A percentile compares a stretch with the other conserved stretches of the same genome.
phyloP scores from a whole-genome alignment of 805 yeast species.

The Wickerhamomyces queroliae region DNA sequence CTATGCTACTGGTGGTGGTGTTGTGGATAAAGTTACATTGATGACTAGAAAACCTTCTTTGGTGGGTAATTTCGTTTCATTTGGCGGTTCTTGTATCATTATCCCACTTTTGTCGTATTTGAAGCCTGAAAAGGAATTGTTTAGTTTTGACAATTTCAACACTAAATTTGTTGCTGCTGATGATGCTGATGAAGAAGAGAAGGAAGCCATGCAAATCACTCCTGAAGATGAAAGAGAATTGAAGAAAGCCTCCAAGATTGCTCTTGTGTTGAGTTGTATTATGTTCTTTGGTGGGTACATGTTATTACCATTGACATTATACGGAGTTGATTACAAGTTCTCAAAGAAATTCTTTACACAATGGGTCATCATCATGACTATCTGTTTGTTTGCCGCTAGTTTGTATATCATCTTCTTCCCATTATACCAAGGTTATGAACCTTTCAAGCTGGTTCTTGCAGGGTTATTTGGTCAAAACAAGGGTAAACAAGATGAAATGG shows the following conservation, averaged over 20 bases:
- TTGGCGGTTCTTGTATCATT: slow-evolving; percentile 25
- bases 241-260: not conserved
- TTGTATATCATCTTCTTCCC: slow-evolving; percentile 61
- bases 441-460: too few species aligned
- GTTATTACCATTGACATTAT: slow-evolving; percentile 92
- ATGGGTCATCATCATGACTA: slow-evolving; percentile 72
- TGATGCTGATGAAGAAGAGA: too few species aligned
- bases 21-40: slow-evolving; percentile 13
- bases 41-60: slow-evolving; percentile 12
- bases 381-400: slow-evolving; percentile 68
- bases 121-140: slow-evolving; percentile 20
- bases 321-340: slow-evolving; percentile 67
- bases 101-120: slow-evolving; percentile 23
- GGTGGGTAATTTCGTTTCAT: slow-evolving; percentile 17
- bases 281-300: slow-evolving; percentile 52
- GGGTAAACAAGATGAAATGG: too few species aligned
- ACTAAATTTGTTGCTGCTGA: slow-evolving; percentile 17
- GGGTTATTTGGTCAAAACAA: too few species aligned
- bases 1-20: slow-evolving; percentile 31
- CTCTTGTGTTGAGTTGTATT: slow-evolving; percentile 35
- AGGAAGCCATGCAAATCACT: too few species aligned
- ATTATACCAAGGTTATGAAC: too few species aligned
- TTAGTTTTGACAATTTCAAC: slow-evolving; percentile 18
- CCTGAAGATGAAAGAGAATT: not conserved
- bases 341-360: slow-evolving; percentile 73